Percentiles rank a stretch among this genome's conserved stretches.
Conservation (phyloP, 129 eudicot genomes). For the Ambrosia artemisiifolia region DNA sequence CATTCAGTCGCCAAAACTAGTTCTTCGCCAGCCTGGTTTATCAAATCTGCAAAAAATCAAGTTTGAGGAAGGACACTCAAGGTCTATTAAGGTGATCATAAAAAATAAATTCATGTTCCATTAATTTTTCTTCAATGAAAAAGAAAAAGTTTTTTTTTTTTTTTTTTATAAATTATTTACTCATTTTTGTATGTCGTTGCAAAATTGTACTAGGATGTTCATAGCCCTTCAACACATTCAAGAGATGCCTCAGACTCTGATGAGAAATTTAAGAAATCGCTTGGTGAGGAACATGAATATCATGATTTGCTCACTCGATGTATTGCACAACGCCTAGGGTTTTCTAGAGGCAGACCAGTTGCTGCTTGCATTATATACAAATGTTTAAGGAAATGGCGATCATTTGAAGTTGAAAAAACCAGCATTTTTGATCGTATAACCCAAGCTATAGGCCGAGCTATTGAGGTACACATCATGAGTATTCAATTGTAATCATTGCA, state of each 20-base stretch:
- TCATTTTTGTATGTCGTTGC: constrained; percentile 14
- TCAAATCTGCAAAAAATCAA: constrained; percentile 62
- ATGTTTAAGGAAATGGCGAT: constrained; percentile 90
- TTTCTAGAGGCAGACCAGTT: constrained; percentile 82
- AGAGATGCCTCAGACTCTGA: constrained; percentile 54
- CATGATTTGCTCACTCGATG: constrained; percentile 89
- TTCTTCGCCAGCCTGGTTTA: constrained; percentile 76
- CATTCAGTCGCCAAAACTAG: constrained; percentile 81
- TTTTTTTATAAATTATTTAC: not conserved
- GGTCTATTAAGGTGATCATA: constrained; percentile 62
- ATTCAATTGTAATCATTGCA: constrained; percentile 7
- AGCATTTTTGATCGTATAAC: constrained; percentile 83
- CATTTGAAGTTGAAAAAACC: constrained; percentile 87
- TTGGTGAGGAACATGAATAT: constrained; percentile 85
- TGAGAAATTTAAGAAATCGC: constrained; percentile 73
- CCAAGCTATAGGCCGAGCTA: constrained; percentile 88
- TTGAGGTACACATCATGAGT: constrained; percentile 56
- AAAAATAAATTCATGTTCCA: constrained; percentile 1
- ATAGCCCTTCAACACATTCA: constrained; percentile 55
- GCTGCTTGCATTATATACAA: constrained; percentile 93
- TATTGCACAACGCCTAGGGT: constrained; percentile 78
- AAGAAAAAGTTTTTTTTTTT: constrained; percentile 23
- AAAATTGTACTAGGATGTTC: constrained; percentile 54
- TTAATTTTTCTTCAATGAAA: constrained; percentile 15
- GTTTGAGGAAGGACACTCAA: constrained; percentile 59